Base-by-base conservation (phyloP, 164 flowering plant species). In the Sedum album region DNA sequence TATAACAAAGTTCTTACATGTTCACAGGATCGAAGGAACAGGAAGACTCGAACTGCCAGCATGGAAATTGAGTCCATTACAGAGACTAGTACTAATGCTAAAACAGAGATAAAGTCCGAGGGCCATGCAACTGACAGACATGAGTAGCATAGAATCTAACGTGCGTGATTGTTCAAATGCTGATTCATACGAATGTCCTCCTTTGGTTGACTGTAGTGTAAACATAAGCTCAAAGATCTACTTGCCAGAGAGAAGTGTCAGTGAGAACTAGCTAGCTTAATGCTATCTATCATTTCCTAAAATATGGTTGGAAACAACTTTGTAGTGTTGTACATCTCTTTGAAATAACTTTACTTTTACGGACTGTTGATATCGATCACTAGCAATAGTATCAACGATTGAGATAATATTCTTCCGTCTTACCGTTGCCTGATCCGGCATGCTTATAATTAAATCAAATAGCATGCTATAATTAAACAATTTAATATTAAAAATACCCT, bases 21-120 rank as follows among this genome's bases (percentile, higher is more conserved):
- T 69, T 68, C 66, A 65, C 81, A 89, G 96, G 90, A 86, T 69
- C 81, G 88, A 23, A 84, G 87, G 74, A 83, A 71, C 75, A 74
- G 85, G 73, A 83, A 75, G 79, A 89, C 84, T 75, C 87, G 85
- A 4, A 77, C 89, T 42, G 73, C 76, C 20, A 89, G 92, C 82
- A 77, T 84, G 84, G 96, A 89, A 28, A 76, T 79, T 62, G 88
- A 83, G 31, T 75, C 83, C 49, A 49, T 76, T 73, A 82, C 74
- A 71, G 85, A 83, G 25, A 68, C 46, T 62, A 60, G 68, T 33
- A 74, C 72, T 49, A 72, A 82, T 48, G 67, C 72, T 60, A 85
- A 81, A 26, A 36, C 73, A 60, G 86, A 80, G 42, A 78, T 42
- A 73, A 80, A 71, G 70, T 30, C 75, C n/a, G 80, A 78, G 77